Evolutionary conservation across 2,329 filamentous ascomycete genomes (phyloP).

Genomic region (Pseudogymnoascus sp.): DNA sequence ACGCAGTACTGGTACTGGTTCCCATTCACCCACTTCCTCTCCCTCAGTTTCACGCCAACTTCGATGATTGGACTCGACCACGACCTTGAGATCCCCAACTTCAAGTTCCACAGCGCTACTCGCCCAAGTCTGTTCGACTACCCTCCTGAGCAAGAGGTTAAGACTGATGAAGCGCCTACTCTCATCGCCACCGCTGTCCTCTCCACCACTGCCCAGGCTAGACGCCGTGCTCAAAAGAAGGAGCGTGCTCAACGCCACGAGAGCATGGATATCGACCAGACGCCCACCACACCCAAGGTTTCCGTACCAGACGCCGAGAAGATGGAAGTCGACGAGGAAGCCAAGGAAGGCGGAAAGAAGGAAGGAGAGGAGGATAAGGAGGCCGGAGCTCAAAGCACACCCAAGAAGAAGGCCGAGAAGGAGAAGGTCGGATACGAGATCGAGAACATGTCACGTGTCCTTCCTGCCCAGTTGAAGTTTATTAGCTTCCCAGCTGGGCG

Average conservation of each 20-base stretch:
- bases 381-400: constrained; percentile 48
- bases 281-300: constrained; percentile 63
- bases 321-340: constrained; percentile 74
- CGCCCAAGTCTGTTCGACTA: constrained; percentile 96
- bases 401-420: constrained; percentile 87
- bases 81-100: constrained; percentile 83
- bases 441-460: constrained; percentile 92
- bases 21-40: constrained; percentile 95
- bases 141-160: constrained; percentile 91
- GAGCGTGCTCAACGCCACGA: constrained; percentile 82
- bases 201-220: constrained; percentile 94
- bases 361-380: constrained; percentile 51
- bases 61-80: constrained; percentile 92
- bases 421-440: constrained; percentile 87
- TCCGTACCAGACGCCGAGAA: constrained; percentile 55
- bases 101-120: constrained; percentile 94
- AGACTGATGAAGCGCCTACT: constrained; percentile 85
- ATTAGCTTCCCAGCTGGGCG: constrained; percentile 85
- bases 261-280: constrained; percentile 89
- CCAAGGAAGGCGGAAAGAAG: constrained; percentile 36
- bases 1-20: constrained; percentile 99
- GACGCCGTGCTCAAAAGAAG: constrained; percentile 88
- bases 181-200: constrained; percentile 92
- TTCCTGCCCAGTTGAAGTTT: constrained; percentile 89
- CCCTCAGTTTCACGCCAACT: constrained; percentile 92